Base-by-base conservation (phyloP, 2,329 filamentous ascomycete species). In the Colletotrichum trifolii region DNA sequence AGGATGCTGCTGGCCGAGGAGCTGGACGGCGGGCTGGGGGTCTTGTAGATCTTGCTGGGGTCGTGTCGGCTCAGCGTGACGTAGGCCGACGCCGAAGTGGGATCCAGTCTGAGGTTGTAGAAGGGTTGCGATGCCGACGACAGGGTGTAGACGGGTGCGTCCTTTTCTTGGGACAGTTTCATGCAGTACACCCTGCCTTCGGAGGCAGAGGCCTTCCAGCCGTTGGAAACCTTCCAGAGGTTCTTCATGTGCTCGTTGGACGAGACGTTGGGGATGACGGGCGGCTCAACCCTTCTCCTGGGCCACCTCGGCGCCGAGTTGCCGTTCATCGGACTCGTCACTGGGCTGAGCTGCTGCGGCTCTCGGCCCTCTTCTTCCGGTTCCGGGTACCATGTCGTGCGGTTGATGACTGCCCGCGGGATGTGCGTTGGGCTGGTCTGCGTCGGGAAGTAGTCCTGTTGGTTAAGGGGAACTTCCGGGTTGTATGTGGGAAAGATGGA, bases 401-500 rank as follows among this genome's bases (percentile, higher is more conserved):
- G 81, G 75, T 88, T 92, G 72, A 92, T 89, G 63, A 89, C 84
- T 13, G 85, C 84, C 40, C 83, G 81, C 6, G 89, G 89, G 53
- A 93, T 86, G 38, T 86, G 83, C 1, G 85, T 85, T 11, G 90
- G 89, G 65, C 85, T 88, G 59, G 84, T 78, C 73, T 90, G 87
- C 0, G 87, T 89, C 2, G 91, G 90, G 53, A 85, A 90, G 77
- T 94, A 94, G 50, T 86, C 78, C 72, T 94, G 91, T 62, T 88
- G 86, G 60, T 87, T 82, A 3, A 93, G 83, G 6, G 90, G 82
- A 33, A 92, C 73, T 1, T 84, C 84, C 3, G 88, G 89, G 71
- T 94, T 89, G 73, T 93, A 94, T 36, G 85, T 83, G 8, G 91
- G 91, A 71, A 94, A 94, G 71, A 94, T 93, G 33, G 91, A 94